Conservation (phyloP, 768 basidiomycete genomes). For the Neoboletus brunneissimus region DNA sequence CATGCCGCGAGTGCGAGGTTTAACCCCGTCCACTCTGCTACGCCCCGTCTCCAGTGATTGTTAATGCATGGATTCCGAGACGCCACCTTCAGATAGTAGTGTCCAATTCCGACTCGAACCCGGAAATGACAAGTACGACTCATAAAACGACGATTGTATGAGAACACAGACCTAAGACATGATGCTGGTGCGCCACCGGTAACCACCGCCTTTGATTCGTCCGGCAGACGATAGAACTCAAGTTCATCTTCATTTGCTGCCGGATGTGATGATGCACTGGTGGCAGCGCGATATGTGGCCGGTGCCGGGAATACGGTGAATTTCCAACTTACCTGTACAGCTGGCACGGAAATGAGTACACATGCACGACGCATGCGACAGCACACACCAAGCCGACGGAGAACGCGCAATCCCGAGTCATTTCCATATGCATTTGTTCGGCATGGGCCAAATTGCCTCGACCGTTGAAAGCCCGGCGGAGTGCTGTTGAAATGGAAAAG, state of each 20-base stretch:
- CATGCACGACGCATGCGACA: too few relatives aligned
- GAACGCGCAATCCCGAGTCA: neutral
- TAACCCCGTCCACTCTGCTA: neutral
- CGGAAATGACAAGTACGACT: neutral
- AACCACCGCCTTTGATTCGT: neutral
- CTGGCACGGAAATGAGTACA: neutral
- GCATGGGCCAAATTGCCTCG: too few relatives aligned
- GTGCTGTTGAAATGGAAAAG: neutral
- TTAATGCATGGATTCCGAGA: neutral
- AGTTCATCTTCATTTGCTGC: neutral
- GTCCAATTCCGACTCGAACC: neutral
- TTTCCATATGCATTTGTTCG: neutral
- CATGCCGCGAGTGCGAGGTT: neutral
- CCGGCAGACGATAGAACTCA: neutral
- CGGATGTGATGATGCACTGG: neutral
- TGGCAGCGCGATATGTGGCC: neutral
- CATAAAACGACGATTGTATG: neutral
- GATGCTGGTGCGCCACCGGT: neutral
- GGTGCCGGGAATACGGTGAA: neutral
- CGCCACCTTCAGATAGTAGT: neutral
- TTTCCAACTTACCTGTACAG: neutral
- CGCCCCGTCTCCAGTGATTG: neutral
- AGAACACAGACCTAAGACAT: neutral
- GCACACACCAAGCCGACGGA: neutral
- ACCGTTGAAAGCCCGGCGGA: neutral